Base-by-base conservation (phyloP, 176 grass and related monocot species). In the Chloris gayana region DNA sequence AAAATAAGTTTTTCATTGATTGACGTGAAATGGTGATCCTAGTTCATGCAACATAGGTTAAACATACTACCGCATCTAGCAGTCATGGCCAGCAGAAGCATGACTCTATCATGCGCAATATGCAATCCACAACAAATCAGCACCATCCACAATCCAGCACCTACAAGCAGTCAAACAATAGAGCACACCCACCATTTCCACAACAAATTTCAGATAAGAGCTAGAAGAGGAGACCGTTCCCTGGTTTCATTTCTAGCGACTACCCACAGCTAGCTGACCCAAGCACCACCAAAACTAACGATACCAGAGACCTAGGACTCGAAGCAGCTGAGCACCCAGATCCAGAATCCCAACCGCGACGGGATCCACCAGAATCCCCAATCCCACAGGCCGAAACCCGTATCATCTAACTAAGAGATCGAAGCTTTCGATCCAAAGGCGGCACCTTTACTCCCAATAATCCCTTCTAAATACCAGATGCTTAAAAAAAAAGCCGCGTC, bases 311-410 rank as follows among this genome's bases (percentile, higher is more conserved):
- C 26, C 35, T 29, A 7, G 61, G 42, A 45, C 70, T 11, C 12
- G 18, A 24, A 49, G 7, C 50, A 53, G 30, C 31, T 37, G 29
- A 29, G 39, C 12, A 51, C 63, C 38, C 63, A 86, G 85, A 86
- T 86, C 85, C 84, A 81, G 70, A 34, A 64, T 10, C 61, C 29
- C 61, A 61, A 35, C 70, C 47, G 19, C 35, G 1, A 42, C 35
- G 10, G 31, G 53, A 74, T 73, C 76, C 69, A 66, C 7, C 47
- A 27, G 53, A 79, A 17, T 33, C 56, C 35, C 21, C 45, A 50
- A 56, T 54, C 81, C 10, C 30, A 17, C 47, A 42, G 7, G 5
- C 51, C 18, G 2, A 57, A 75, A 13, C 18, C 24, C 19, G 9
- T 25, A 69, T 27, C 49, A 19, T 3, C n/a, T 3, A 24, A 9